Base-by-base conservation (phyloP, 352 stramenopile species). In the Saprolegnia parasitica region DNA sequence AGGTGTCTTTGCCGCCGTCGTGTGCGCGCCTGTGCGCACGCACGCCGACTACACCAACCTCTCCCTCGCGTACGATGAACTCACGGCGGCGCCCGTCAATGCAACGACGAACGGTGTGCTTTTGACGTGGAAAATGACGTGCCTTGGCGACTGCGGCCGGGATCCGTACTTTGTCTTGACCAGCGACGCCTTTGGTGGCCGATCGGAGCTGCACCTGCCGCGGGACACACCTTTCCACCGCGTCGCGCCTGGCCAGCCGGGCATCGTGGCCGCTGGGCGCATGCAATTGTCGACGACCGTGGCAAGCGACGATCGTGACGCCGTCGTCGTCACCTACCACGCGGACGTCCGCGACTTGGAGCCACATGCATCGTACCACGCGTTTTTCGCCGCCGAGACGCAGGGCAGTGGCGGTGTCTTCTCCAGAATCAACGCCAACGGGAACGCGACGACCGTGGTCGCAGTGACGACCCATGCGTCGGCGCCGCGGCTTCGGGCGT, bases 1-100 rank as follows among this genome's bases (percentile, higher is more conserved):
- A 4, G 86, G 84, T 6, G 76, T 94, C 26, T 87, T 94, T 58
- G 74, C 76, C 10, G 86, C 80, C 76, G 56, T 73, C 6, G 73
- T 72, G 0, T 94, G 86, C 29, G 75, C 82, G 39, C 74, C 72
- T 11, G 73, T 92, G 52, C 58, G 64, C 24, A 94, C 86, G 0
- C 81, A 91, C 71, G 84, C 83, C 0, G 84, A 94, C 54, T 94
- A 91, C 72, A 82, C 81, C 5, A 94, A 92, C 52, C 81, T 90
- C 52, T 91, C 86, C 0, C 71, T 78, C 0, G 45, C 85, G 32
- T 64, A 86, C 24, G 86, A 94, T 40, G 76, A 88, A 26, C 73
- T 89, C 18, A 45, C 74, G 2, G 61, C 88, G 0, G 16, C 39
- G n/a, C 72, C 84, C 6, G 64, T 90, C 8, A 37, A 71, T 6